Conservation (phyloP, 306 rosid genomes). For the Cucumis melo region DNA sequence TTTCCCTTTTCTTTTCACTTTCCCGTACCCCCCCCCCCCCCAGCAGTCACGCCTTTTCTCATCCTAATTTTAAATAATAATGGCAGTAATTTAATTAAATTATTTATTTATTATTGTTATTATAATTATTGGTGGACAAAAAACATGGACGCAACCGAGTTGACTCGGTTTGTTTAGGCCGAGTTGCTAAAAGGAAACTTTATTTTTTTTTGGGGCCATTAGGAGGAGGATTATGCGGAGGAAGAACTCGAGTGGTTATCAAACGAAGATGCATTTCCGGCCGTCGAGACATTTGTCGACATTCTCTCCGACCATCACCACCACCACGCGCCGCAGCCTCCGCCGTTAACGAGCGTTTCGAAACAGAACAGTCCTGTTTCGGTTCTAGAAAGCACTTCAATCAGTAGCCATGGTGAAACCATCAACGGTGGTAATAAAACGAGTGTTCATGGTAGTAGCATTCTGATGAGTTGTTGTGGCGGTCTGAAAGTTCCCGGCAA, state of each 20-base stretch:
- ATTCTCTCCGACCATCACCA: conserved; percentile 13
- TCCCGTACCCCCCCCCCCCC: background rate
- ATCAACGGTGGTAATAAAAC: conserved; percentile 15
- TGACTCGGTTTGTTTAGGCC: background rate
- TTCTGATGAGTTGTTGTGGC: conserved; percentile 36
- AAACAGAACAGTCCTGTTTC: conserved; percentile 31
- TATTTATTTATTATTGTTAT: background rate
- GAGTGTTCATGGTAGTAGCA: conserved; percentile 6
- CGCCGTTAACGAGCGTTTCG: conserved; percentile 13
- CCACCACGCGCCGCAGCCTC: background rate
- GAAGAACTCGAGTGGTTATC: conserved; percentile 87
- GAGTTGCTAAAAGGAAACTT: conserved; percentile 6
- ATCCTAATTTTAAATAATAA: background rate
- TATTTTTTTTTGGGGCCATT: background rate
- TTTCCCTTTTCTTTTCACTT: background rate
- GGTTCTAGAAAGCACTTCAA: conserved; percentile 32
- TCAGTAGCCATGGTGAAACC: conserved; percentile 7
- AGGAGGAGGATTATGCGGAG: conserved; percentile 34
- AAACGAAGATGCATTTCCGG: conserved; percentile 71
- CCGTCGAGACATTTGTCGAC: conserved; percentile 41
- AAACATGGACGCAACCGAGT: background rate
- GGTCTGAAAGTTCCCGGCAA: conserved; percentile 46
- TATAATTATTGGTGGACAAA: background rate
- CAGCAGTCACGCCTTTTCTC: conserved; percentile 6
- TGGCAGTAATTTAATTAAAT: background rate